phyloP scores from a whole-genome alignment of 164 flowering plant species.

The Stephania cephalantha region DNA sequence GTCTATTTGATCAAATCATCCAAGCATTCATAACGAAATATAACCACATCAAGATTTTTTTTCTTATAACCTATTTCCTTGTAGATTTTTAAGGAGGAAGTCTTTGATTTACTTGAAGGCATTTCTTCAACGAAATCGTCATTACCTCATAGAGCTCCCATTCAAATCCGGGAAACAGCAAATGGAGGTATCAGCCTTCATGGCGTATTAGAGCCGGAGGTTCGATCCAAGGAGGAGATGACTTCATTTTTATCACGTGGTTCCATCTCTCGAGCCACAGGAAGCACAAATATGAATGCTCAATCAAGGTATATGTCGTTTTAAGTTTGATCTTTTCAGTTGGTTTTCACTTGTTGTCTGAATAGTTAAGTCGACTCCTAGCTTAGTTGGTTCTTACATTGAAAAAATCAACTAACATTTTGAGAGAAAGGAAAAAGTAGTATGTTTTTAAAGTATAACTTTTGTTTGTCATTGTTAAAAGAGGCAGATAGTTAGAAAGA shows the following conservation, averaged over 20 bases:
- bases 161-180: conserved; percentile 86
- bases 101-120: conserved; percentile 74
- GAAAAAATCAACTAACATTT: no score
- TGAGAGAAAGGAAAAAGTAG: no score
- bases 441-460: no score
- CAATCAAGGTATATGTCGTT: conserved; percentile 69
- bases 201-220: conserved; percentile 91
- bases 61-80: background rate
- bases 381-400: background rate
- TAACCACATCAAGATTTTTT: background rate
- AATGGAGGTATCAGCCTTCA: conserved; percentile 90
- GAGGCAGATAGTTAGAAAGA: background rate
- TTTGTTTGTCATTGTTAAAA: no score
- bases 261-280: conserved; percentile 87
- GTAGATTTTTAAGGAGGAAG: conserved; percentile 98
- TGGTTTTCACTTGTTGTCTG: background rate
- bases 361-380: background rate
- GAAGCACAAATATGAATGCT: conserved; percentile 95
- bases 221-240: conserved; percentile 84
- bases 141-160: conserved; percentile 65
- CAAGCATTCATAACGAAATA: background rate
- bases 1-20: background rate
- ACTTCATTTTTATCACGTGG: conserved; percentile 68
- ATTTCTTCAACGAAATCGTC: conserved; percentile 30
- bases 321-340: background rate